Conservation (phyloP, 768 basidiomycete species). For the Amanita pallidorosea region DNA sequence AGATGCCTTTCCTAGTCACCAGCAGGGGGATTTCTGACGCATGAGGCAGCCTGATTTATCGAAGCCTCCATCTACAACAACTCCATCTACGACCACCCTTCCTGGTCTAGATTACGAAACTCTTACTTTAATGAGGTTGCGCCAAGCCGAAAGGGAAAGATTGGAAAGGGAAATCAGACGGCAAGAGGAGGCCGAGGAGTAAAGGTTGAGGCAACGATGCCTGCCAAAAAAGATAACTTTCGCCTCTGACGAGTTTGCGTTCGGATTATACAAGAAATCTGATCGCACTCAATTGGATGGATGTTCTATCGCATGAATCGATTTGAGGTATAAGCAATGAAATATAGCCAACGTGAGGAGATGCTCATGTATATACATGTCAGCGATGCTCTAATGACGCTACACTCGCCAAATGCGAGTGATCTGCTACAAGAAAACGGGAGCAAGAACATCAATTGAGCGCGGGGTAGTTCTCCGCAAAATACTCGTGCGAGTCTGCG, state of each 20-base stretch:
- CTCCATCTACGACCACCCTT: conserved; percentile 10
- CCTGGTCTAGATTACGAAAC: conserved; percentile 66
- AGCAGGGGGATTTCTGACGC: conserved; percentile 6
- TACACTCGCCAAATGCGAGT: too few relatives aligned
- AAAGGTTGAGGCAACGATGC: not conserved
- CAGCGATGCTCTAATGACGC: too few relatives aligned
- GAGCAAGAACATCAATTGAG: conserved; percentile 13
- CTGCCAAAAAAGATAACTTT: too few relatives aligned
- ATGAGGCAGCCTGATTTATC: conserved; percentile 17
- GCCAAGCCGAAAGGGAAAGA: conserved; percentile 71
- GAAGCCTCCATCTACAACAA: conserved; percentile 11
- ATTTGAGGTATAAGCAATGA: too few relatives aligned
- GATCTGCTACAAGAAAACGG: not conserved
- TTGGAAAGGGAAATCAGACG: conserved; percentile 71
- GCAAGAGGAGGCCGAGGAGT: conserved; percentile 41
- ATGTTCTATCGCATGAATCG: too few relatives aligned
- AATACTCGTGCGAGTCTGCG: conserved; percentile 41
- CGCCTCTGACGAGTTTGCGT: too few relatives aligned
- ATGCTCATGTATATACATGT: too few relatives aligned
- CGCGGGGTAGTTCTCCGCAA: conserved; percentile 36
- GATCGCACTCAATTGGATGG: too few relatives aligned
- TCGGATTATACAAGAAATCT: too few relatives aligned
- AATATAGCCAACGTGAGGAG: too few relatives aligned
- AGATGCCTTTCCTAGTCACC: conserved; percentile 11
- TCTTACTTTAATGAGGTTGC: conserved; percentile 66